Percentiles rank a stretch among this genome's conserved stretches.
Evolutionary conservation across 164 flowering plant species (phyloP).

Genomic region (Paratinospora sagittata): DNA sequence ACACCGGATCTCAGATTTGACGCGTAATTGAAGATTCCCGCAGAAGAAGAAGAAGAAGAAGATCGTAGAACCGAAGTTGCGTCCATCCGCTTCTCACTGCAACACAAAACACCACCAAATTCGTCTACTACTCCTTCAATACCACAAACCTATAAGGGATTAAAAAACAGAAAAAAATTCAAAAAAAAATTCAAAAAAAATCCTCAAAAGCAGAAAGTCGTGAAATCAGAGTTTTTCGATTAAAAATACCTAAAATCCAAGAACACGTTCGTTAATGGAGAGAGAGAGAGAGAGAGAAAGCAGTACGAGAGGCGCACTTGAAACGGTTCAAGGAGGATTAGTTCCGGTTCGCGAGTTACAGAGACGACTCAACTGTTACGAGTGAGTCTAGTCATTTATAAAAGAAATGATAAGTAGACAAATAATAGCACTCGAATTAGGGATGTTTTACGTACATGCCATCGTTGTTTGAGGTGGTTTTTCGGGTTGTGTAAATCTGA

Average conservation of each 20-base stretch:
- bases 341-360: background rate
- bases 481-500: too few relatives aligned
- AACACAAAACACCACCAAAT: background rate
- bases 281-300: background rate
- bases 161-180: background rate
- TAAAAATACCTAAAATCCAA: too few relatives aligned
- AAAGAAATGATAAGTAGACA: too few relatives aligned
- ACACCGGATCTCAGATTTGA: constrained; percentile 18
- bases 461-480: too few relatives aligned
- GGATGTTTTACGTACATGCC: background rate
- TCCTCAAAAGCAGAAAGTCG: background rate
- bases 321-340: too few relatives aligned
- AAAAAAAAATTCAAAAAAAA: background rate
- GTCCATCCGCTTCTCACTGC: constrained; percentile 32
- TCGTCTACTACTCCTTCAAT: background rate
- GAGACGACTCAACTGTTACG: too few relatives aligned
- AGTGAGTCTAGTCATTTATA: too few relatives aligned
- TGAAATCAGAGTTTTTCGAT: too few relatives aligned
- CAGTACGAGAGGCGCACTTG: background rate
- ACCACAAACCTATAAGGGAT: too few relatives aligned
- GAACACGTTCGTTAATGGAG: background rate
- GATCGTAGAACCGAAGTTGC: constrained; percentile 28
- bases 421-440: too few relatives aligned
- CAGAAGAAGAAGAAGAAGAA: too few relatives aligned
- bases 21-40: constrained; percentile 6